Evolutionary conservation across 192 early-diverging fungal genomes (phyloP).

Genomic region (Coemansia sp.): DNA sequence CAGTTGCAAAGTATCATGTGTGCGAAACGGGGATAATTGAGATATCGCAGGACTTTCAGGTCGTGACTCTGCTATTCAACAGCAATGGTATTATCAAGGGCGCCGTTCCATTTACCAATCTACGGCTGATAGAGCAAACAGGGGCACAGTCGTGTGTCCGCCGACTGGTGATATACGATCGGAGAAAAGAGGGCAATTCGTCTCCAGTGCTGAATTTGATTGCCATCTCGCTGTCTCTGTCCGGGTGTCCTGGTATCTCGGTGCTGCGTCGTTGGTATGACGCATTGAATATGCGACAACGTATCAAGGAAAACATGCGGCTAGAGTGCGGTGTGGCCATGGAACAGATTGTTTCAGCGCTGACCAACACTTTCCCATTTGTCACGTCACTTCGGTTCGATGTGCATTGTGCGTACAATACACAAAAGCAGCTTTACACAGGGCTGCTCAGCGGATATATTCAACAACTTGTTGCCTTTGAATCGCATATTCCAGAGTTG

Average conservation of each 20-base stretch:
- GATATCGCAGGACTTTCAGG: conserved; percentile 6
- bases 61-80: not conserved
- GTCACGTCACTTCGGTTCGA: conserved; percentile 3
- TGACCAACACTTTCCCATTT: conserved; percentile 2
- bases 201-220: conserved; percentile 4
- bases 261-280: not conserved
- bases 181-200: not conserved
- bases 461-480: not conserved
- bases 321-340: not conserved
- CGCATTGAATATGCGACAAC: not conserved
- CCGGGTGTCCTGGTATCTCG: not conserved
- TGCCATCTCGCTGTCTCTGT: conserved; percentile 5
- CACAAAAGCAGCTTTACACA: conserved; percentile 3
- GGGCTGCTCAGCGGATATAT: not conserved
- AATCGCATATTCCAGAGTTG: conserved; percentile 1
- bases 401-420: not conserved
- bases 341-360: not conserved
- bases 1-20: not conserved
- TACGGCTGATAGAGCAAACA: conserved; percentile 6
- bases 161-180: conserved; percentile 2
- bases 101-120: not conserved
- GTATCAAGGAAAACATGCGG: not conserved
- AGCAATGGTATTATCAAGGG: not conserved
- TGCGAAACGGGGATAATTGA: conserved; percentile 10
- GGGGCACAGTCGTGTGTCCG: not conserved